Percentiles rank a stretch among this genome's conserved stretches.
Evolutionary conservation across 768 basidiomycete genomes (phyloP).

Genomic region (Exsudoporus frostii): DNA sequence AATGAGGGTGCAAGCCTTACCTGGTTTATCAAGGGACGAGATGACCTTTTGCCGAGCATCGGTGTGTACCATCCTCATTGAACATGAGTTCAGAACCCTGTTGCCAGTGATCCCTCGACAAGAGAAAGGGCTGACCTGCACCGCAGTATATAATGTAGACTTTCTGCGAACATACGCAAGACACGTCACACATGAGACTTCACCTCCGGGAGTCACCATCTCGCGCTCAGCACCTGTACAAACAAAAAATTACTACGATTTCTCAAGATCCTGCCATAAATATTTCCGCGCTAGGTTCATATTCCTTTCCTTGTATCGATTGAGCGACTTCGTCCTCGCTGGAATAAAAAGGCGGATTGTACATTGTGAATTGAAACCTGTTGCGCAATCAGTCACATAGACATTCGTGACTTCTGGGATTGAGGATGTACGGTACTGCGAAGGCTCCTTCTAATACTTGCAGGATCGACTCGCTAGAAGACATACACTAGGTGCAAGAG

Average conservation of each 20-base stretch:
- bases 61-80: constrained; percentile 81
- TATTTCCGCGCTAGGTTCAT: constrained; percentile 67
- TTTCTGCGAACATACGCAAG: constrained; percentile 74
- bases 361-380: constrained; percentile 82
- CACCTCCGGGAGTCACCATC: constrained; percentile 89
- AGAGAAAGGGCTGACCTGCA: constrained; percentile 49
- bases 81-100: background rate
- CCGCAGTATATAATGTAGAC: constrained; percentile 40
- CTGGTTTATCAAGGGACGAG: constrained; percentile 52
- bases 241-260: background rate
- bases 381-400: background rate
- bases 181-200: constrained; percentile 77
- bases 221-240: constrained; percentile 87
- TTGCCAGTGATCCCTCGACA: background rate
- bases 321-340: constrained; percentile 62
- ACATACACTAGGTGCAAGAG: no score
- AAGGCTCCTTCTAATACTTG: constrained; percentile 17
- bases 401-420: background rate
- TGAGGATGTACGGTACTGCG: constrained; percentile 2
- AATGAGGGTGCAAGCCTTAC: constrained; percentile 32
- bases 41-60: constrained; percentile 85
- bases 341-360: constrained; percentile 95
- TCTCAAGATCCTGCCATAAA: background rate
- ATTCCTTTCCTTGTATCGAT: constrained; percentile 61
- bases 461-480: constrained; percentile 43